Base-by-base conservation (phyloP, 805 yeast genomes). In the Clavispora santaluciae region DNA sequence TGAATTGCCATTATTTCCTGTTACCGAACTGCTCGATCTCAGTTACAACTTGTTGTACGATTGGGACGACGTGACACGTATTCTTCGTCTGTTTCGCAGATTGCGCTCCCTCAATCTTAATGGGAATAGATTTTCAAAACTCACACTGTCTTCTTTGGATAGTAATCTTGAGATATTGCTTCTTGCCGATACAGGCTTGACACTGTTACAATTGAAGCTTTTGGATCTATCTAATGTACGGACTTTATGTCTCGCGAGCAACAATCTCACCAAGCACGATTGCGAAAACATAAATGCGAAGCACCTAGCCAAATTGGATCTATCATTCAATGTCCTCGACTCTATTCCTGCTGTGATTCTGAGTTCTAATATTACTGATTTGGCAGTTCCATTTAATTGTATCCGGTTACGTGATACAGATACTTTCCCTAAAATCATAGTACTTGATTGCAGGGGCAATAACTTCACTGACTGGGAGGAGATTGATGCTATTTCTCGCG, bases 371-470 rank as follows among this genome's bases (percentile, higher is more conserved):
- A 39, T 11, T 15, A 46, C 34, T 33, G 30, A 12, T 4, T 39
- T 70, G 15, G 64, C 66, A 35, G 39, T 75, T 4, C 56, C 76
- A 0, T 49, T 63, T 45, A 74, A 76, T 47, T 6, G 34, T 6
- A 59, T 75, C 12, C 11, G 49, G 1, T 12, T n/a, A 16, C 35
- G 42, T 13, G 36, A 42, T 11, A 22, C n/a, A n/a, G 33, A 22
- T n/a, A 1, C 12, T 4, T 21, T 41, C 15, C 35, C 38, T 4
- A 4, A 17, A 11, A n/a, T 44, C 9, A 35, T 40, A 12, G 22
- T 23, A 4, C 35, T 86, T 1, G 83, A 84, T 52, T 36, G 86
- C 7, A 59, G 84, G 12, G 45, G 66, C 43, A 85, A 84, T 51
- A 26, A 46, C 0, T 64, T 86, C 1, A 20, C 44, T 0, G 26